phyloP scores from a whole-genome alignment of 306 rosid species.

The cucumber (Cucumis sativus) region DNA sequence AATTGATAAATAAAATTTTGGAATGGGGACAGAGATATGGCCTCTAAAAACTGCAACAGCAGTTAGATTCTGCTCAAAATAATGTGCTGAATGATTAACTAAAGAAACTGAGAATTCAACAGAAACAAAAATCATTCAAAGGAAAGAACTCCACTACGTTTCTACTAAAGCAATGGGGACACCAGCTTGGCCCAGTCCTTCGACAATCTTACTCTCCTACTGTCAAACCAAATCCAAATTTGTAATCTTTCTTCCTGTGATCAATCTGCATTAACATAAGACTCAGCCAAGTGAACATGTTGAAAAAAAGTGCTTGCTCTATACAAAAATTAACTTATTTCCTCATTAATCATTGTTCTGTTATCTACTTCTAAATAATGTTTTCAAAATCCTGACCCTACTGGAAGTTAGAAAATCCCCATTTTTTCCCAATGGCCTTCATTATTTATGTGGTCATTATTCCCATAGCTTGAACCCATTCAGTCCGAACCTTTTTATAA shows the following conservation, averaged over 20 bases:
- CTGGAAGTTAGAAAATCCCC: neutral
- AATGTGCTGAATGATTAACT: neutral
- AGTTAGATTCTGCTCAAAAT: constrained; percentile 11
- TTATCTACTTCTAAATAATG: neutral
- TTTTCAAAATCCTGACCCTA: neutral
- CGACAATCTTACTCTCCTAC: constrained; percentile 68
- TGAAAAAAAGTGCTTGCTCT: neutral
- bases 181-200: neutral
- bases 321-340: neutral
- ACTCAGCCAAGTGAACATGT: neutral
- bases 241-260: constrained; percentile 90
- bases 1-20: neutral
- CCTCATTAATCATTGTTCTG: neutral
- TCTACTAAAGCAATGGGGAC: neutral
- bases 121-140: constrained; percentile 1
- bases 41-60: constrained; percentile 12
- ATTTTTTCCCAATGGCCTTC: too few relatives aligned
- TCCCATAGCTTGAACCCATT: neutral
- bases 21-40: neutral
- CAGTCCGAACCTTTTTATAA: neutral
- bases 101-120: constrained; percentile 6
- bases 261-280: constrained; percentile 55
- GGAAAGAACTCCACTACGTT: constrained; percentile 4
- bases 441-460: neutral
- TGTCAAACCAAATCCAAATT: constrained; percentile 92